A percentile compares a stretch with the other conserved stretches of the same genome.
Conservation (phyloP, 805 yeast genomes). For the Metschnikowia vanudenii region DNA sequence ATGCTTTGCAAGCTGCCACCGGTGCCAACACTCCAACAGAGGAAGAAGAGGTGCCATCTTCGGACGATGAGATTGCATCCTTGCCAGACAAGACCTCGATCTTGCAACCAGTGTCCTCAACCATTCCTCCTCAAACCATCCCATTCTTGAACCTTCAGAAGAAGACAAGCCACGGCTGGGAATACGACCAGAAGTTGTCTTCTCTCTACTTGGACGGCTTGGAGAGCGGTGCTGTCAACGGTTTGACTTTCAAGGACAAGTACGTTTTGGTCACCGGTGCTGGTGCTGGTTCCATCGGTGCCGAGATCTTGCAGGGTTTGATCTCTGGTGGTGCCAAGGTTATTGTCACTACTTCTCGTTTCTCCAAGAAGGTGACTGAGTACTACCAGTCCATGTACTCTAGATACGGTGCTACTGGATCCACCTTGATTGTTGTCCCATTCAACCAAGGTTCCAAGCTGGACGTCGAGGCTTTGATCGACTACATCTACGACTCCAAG, state of each 20-base stretch:
- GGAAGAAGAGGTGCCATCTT: constrained; percentile 32
- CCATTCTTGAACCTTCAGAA: constrained; percentile 93
- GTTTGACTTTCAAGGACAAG: constrained; percentile 85
- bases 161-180: constrained; percentile 78
- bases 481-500: constrained; percentile 82
- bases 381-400: constrained; percentile 93
- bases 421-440: constrained; percentile 93
- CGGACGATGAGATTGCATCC: constrained; percentile 82
- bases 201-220: constrained; percentile 81
- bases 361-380: constrained; percentile 91
- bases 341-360: constrained; percentile 93
- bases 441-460: constrained; percentile 97
- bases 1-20: constrained; percentile 41
- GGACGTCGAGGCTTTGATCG: constrained; percentile 83
- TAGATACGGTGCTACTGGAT: constrained; percentile 88
- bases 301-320: constrained; percentile 91
- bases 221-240: constrained; percentile 92
- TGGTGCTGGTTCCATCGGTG: constrained; percentile 98
- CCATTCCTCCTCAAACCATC: constrained; percentile 77
- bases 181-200: constrained; percentile 76
- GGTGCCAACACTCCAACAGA: constrained; percentile 46
- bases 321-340: constrained; percentile 98
- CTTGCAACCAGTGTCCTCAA: constrained; percentile 68
- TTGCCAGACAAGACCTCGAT: constrained; percentile 69
- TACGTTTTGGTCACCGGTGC: constrained; percentile 95